Conservation (phyloP, 495 filamentous ascomycete species). For the Penicillium silybi region DNA sequence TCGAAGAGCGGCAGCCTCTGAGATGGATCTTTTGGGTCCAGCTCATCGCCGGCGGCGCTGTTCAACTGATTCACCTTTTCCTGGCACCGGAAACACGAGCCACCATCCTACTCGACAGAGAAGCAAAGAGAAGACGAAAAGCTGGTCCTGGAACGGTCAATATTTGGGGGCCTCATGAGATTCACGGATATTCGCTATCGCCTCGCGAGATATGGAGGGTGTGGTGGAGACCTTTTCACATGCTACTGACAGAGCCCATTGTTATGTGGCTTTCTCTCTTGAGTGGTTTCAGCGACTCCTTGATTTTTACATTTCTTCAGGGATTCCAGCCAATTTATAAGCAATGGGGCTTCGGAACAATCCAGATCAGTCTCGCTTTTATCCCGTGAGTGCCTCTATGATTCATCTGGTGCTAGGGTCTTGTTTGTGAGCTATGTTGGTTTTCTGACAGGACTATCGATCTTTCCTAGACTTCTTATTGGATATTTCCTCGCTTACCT, state of each 20-base stretch:
- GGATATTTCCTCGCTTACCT: constrained; percentile 60
- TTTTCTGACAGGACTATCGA: not conserved
- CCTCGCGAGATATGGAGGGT: constrained; percentile 24
- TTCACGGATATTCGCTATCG: constrained; percentile 23
- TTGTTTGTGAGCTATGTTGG: not conserved
- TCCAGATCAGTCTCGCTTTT: constrained; percentile 53
- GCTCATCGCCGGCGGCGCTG: constrained; percentile 60
- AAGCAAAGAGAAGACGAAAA: constrained; percentile 57
- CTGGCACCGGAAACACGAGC: constrained; percentile 64
- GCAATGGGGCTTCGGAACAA: constrained; percentile 57
- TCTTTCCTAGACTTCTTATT: constrained; percentile 42
- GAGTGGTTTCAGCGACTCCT: constrained; percentile 66
- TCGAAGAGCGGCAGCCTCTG: constrained; percentile 56
- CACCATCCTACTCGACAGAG: constrained; percentile 57
- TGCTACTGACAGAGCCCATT: constrained; percentile 69
- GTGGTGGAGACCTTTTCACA: constrained; percentile 53
- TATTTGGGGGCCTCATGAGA: constrained; percentile 56
- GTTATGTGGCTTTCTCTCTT: constrained; percentile 63
- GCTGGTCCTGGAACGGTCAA: constrained; percentile 33
- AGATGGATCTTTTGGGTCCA: constrained; percentile 72
- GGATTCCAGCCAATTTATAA: constrained; percentile 56
- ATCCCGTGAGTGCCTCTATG: not conserved
- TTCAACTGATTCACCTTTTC: constrained; percentile 60
- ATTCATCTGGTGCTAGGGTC: not conserved
- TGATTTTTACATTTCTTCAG: constrained; percentile 70